Evolutionary conservation across 2,329 filamentous ascomycete species (phyloP).

Genomic region (Helotiales sp.): DNA sequence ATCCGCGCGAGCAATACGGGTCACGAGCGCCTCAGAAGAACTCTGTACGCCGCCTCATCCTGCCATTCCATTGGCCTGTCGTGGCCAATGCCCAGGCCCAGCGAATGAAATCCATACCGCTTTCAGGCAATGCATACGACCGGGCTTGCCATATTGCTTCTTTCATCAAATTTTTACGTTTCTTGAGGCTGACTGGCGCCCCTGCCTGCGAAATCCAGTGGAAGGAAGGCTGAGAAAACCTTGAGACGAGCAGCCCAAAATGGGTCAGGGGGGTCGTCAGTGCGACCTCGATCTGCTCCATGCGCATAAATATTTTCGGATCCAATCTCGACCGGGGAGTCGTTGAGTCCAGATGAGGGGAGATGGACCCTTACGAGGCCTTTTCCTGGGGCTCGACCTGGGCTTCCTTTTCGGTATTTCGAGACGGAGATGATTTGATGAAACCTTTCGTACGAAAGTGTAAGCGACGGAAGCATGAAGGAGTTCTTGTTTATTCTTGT

Average conservation of each 20-base stretch:
- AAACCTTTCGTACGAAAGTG: not conserved
- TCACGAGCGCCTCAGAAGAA: slow-evolving; percentile 14
- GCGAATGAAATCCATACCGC: slow-evolving; percentile 9
- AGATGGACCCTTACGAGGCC: not conserved
- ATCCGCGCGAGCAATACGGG: not conserved
- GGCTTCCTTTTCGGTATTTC: not conserved
- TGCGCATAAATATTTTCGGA: not conserved
- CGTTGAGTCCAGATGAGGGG: not conserved
- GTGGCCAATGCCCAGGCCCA: not conserved
- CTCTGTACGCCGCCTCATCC: not conserved
- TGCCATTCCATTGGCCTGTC: not conserved
- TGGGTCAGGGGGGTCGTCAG: not conserved
- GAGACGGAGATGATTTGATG: not conserved
- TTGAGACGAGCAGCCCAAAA: not conserved
- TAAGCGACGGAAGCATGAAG: slow-evolving; percentile 6
- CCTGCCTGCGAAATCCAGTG: slow-evolving; percentile 7
- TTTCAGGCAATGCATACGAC: slow-evolving; percentile 16
- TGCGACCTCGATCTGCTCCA: not conserved
- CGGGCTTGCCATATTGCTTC: slow-evolving; percentile 18
- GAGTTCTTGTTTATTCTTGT: no score
- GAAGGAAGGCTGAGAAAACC: not conserved
- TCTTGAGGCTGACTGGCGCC: slow-evolving; percentile 25
- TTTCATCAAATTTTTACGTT: slow-evolving; percentile 24
- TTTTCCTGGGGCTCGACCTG: not conserved
- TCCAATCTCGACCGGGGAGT: not conserved